Evolutionary conservation across 495 filamentous ascomycete species (phyloP), one percentile per base, ranked within the genome.

Genomic region (Aspergillus sclerotiicarbonarius): DNA sequence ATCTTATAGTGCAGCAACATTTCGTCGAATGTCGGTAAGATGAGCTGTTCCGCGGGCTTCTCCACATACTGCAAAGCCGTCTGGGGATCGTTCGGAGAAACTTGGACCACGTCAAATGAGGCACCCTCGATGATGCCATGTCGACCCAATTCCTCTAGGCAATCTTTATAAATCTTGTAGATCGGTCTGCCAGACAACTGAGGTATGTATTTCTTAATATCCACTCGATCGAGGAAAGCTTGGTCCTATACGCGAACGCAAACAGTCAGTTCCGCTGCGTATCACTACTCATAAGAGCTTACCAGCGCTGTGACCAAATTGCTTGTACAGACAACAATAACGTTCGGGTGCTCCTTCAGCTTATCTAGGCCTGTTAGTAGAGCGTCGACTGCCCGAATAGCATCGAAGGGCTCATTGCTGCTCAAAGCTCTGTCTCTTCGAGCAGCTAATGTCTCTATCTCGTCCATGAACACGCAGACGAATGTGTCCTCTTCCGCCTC

Each of bases 161-260:
- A 75, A 8, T 70, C 73, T 46, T 78, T 76, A 41, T 82, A 71
- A 37, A 85, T 84, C 32, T 72, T 74, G 62, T 84, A 85, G 32
- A 73, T 69, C 18, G 72, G 72, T 29, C 59, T 57, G 0, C 60
- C 51, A 25, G 62, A 62, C 30, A 82, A 73, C 7, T 62, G 58
- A 16, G 74, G 72, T 50, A 84, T 71, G 47, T 69, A 66, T 46
- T 83, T 76, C 54, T 80, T 81, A 50, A 82, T 71, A 57, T 82
- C 79, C 41, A 77, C 72, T 3, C 82, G 74, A 57, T 85, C 82
- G n/a, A 84, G 66, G 57, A 85, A 84, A 7, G 82, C 82, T 19
- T 64, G 50, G 55, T 85, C 69, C 69, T 72, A 48, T 20, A 21
- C 47, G 46, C 51, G 15, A 51, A 12, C 25, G 18, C 20, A 18